Base-by-base conservation (phyloP, 2,329 filamentous ascomycete species). In the Sporothrix phasma region DNA sequence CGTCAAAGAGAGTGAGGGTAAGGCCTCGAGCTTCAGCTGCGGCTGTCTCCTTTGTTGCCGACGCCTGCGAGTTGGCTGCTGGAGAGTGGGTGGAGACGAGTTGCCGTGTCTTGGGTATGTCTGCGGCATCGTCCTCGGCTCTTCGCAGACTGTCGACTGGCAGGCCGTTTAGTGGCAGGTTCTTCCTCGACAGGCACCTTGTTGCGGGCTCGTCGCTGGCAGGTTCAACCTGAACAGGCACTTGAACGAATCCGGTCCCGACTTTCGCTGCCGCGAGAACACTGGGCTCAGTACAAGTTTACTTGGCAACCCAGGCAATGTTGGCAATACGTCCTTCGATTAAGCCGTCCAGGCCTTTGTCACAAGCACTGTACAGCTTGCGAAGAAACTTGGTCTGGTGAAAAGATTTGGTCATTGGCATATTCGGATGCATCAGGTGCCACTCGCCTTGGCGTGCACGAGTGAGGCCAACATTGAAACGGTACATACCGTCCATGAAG, bases 401-500 rank as follows among this genome's bases (percentile, higher is more conserved):
- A 37, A 69, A 69, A 0, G 43, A 26, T 0, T 7, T 1, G 1
- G 39, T 6, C 5, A 17, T 49, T 15, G 66, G 62, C 74, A 79
- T 77, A 0, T 66, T 41, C 0, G 70, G 69, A 51, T 79, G 73
- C 77, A 81, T 79, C 11, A 81, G 11, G 4, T 81, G 74, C 11
- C 80, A 69, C 62, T 81, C 79, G 0, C 76, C 78, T 51, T 79
- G 76, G 3, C 76, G 70, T 0, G 78, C 77, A 3, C 79, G 72
- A 0, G 78, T 80, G 7, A 80, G 71, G 0, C 77, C 77, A 0
- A 81, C 79, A 17, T 79, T 80, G 2, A 81, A 72, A 0, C 78
- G 72, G 43, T 78, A 76, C 0, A 74, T 70, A 17, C 80, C 75
- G 24, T 80, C 74, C 69, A 80, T 75, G 59, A 80, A 80, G 0